Evolutionary conservation across 2,329 filamentous ascomycete genomes (phyloP).

Genomic region (Gremmenia infestans): DNA sequence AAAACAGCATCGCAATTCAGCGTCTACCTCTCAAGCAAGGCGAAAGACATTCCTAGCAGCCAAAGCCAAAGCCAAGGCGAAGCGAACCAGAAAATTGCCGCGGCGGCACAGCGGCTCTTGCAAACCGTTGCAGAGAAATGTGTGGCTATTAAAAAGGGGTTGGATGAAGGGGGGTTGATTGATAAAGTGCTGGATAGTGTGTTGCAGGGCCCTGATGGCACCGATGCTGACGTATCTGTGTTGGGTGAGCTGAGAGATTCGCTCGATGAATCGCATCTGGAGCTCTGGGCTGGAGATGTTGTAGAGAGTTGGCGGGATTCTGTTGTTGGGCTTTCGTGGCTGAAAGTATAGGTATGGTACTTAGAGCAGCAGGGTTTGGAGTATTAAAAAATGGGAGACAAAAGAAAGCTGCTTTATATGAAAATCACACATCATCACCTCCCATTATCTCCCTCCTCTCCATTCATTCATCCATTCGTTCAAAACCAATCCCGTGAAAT

Average conservation of each 20-base stretch:
- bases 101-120: slow-evolving; percentile 13
- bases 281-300: slow-evolving; percentile 31
- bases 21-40: slow-evolving; percentile 15
- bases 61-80: slow-evolving; percentile 20
- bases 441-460: background rate
- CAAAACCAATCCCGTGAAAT: background rate
- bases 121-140: slow-evolving; percentile 18
- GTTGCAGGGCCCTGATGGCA: slow-evolving; percentile 2
- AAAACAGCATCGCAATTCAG: slow-evolving; percentile 16
- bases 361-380: background rate
- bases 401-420: background rate
- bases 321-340: slow-evolving; percentile 26
- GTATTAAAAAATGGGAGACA: background rate
- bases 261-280: slow-evolving; percentile 28
- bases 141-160: slow-evolving; percentile 21
- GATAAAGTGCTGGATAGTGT: slow-evolving; percentile 27
- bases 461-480: background rate
- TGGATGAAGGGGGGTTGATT: slow-evolving; percentile 33
- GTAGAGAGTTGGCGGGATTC: slow-evolving; percentile 31
- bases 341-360: slow-evolving; percentile 6
- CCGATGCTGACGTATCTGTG: slow-evolving; percentile 2
- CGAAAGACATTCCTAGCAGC: slow-evolving; percentile 12
- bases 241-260: slow-evolving; percentile 18
- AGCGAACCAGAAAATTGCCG: slow-evolving; percentile 8
- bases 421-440: background rate